Percentiles rank a stretch among this genome's conserved stretches.
Conservation (phyloP, 1,284 basidiomycete genomes). For the Dichomitus squalens region DNA sequence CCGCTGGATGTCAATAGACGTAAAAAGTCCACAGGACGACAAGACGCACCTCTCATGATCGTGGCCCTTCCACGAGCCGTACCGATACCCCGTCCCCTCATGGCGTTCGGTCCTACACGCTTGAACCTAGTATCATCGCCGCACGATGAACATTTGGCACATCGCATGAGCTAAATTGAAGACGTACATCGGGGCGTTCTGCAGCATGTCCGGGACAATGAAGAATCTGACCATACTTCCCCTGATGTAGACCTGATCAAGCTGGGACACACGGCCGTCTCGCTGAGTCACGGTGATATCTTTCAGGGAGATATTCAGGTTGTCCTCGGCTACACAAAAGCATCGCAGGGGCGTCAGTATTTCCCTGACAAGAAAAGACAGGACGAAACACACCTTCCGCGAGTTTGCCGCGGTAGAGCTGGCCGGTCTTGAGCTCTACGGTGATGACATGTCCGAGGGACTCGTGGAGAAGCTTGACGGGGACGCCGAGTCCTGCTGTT, state of each 20-base stretch:
- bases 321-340: constrained; percentile 85
- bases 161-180: background rate
- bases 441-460: constrained; percentile 96
- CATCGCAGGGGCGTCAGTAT: constrained; percentile 19
- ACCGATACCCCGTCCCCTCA: constrained; percentile 99
- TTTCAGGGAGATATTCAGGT: constrained; percentile 94
- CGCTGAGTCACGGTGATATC: constrained; percentile 98
- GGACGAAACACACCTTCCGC: constrained; percentile 74
- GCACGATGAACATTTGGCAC: background rate
- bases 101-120: constrained; percentile 96
- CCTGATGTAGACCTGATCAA: constrained; percentile 99
- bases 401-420: constrained; percentile 96
- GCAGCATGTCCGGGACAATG: constrained; percentile 99
- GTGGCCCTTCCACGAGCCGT: constrained; percentile 95
- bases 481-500: constrained; percentile 76
- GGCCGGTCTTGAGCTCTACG: constrained; percentile 96
- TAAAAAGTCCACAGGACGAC: constrained; percentile 18
- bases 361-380: background rate
- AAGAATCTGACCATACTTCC: constrained; percentile 99
- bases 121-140: constrained; percentile 79
- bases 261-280: constrained; percentile 98
- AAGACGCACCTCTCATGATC: constrained; percentile 84
- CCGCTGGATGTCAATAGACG: constrained; percentile 19
- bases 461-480: constrained; percentile 92
- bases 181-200: constrained; percentile 97